A percentile compares a stretch with the other conserved stretches of the same genome.
These are phyloP conservation scores for Quercus parvula DNA, from an alignment of 306 rosid genomes.

Conservation along the genomic window DNA sequence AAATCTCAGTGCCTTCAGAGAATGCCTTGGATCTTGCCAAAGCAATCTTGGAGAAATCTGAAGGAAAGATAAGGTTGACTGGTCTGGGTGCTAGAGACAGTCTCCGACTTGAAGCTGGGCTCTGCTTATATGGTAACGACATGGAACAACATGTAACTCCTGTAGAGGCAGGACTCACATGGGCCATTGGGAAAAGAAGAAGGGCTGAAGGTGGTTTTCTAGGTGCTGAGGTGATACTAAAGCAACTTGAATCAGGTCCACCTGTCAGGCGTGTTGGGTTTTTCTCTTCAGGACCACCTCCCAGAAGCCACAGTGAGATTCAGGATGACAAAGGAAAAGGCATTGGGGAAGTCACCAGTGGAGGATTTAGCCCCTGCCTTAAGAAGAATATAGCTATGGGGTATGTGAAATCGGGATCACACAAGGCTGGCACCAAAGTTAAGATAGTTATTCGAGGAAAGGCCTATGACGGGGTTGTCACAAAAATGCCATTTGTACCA, in stretches of 20 bases:
- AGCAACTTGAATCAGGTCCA: conserved; percentile 80
- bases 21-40: conserved; percentile 81
- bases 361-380: conserved; percentile 98
- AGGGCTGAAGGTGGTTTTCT: conserved; percentile 98
- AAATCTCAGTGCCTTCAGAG: conserved; percentile 95
- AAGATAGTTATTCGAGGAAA: conserved; percentile 86
- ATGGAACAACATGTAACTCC: conserved; percentile 92
- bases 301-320: conserved; percentile 95
- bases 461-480: conserved; percentile 79
- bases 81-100: conserved; percentile 97
- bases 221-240: conserved; percentile 83
- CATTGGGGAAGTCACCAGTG: conserved; percentile 94
- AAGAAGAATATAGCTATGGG: conserved; percentile 98
- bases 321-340: conserved; percentile 71
- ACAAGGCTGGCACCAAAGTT: conserved; percentile 91
- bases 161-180: conserved; percentile 91
- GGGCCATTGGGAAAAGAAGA: conserved; percentile 97
- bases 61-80: conserved; percentile 85
- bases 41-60: conserved; percentile 92
- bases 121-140: conserved; percentile 93
- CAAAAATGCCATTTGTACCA: conserved; percentile 97
- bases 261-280: conserved; percentile 83
- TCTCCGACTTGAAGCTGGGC: conserved; percentile 90
- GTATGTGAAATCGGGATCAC: conserved; percentile 92
- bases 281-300: conserved; percentile 89